Conservation (phyloP, 768 basidiomycete genomes). For the Kwoniella europaea region DNA sequence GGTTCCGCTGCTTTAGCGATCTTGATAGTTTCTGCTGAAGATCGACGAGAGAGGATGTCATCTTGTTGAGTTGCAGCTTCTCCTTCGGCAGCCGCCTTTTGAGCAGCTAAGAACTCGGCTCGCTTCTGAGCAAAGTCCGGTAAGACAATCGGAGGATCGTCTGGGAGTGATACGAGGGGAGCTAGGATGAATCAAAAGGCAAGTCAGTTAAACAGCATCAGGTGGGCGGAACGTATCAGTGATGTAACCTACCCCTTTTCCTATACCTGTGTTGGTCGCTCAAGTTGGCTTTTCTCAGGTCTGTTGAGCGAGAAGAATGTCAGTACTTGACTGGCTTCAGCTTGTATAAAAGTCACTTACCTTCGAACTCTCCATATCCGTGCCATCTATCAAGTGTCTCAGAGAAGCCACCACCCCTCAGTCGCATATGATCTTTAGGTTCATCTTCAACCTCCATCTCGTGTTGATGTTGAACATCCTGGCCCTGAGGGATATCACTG, state of each 20-base stretch:
- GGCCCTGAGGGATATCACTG: background rate
- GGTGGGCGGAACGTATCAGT: too few relatives aligned
- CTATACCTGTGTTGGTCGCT: too few relatives aligned
- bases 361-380: background rate
- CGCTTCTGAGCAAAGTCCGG: conserved; percentile 4
- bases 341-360: background rate
- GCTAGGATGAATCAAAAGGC: background rate
- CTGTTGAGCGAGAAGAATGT: too few relatives aligned
- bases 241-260: too few relatives aligned
- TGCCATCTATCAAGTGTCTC: background rate
- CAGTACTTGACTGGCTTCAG: too few relatives aligned
- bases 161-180: background rate
- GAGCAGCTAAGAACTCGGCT: background rate
- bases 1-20: background rate
- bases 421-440: background rate
- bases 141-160: background rate
- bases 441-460: background rate
- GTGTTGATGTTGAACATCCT: background rate
- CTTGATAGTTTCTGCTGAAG: too few relatives aligned
- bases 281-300: too few relatives aligned
- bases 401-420: background rate
- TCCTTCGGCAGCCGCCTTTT: background rate
- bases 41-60: too few relatives aligned
- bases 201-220: too few relatives aligned
- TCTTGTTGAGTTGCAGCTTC: background rate